Conservation (phyloP, 257 asterid genomes). For the Orobanche coerulescens region DNA sequence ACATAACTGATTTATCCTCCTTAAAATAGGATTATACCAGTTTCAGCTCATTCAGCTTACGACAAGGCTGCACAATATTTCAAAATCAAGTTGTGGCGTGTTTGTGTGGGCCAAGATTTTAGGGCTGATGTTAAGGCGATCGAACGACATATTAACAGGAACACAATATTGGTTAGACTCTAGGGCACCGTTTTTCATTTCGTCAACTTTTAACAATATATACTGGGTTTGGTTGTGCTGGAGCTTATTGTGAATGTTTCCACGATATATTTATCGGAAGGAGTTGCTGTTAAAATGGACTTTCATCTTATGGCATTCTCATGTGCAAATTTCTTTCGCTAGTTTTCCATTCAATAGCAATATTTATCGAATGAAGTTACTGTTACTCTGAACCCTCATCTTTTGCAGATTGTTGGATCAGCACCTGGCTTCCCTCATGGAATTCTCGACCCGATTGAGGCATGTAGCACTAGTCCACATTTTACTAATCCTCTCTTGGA, state of each 20-base stretch:
- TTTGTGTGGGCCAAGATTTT: conserved; percentile 71
- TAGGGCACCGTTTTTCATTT: background rate
- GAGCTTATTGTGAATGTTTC: background rate
- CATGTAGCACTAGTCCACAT: conserved; percentile 22
- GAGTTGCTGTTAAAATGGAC: too few relatives aligned
- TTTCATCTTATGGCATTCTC: conserved; percentile 2
- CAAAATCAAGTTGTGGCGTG: conserved; percentile 90
- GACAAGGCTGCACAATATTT: conserved; percentile 99
- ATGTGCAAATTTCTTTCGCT: background rate
- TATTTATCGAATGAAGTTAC: conserved; percentile 7
- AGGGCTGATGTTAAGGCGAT: conserved; percentile 82
- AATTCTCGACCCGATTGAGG: conserved; percentile 97
- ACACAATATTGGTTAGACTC: conserved; percentile 70
- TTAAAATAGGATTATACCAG: conserved; percentile 81
- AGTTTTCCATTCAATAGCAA: background rate
- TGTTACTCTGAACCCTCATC: conserved; percentile 13
- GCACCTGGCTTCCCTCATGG: conserved; percentile 99
- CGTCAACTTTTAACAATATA: background rate
- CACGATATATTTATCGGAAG: too few relatives aligned
- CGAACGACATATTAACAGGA: conserved; percentile 56
- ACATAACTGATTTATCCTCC: conserved; percentile 23
- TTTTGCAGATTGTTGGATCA: conserved; percentile 87
- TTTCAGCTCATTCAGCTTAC: conserved; percentile 96
- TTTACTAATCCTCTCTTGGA: conserved; percentile 15
- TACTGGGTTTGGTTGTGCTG: conserved; percentile 5